phyloP scores from a whole-genome alignment of 2,329 filamentous ascomycete species.

The Colletotrichum sp. region DNA sequence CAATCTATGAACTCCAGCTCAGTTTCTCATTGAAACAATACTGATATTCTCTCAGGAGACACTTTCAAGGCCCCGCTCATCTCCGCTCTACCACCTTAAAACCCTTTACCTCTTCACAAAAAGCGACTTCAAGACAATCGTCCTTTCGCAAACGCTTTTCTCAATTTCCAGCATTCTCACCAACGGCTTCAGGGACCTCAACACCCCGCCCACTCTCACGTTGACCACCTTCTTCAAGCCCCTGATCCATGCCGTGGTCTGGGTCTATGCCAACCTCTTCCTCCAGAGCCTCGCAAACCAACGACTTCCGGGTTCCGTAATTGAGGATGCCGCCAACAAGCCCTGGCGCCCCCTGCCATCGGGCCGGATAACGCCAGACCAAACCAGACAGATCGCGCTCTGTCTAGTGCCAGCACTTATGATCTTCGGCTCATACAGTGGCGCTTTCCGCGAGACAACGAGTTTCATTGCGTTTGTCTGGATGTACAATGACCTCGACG shows the following conservation, averaged over 20 bases:
- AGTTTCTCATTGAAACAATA: accelerated
- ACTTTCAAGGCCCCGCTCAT: accelerated
- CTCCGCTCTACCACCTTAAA: slow-evolving; percentile 11
- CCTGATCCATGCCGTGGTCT: neutral
- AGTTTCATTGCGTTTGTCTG: slow-evolving; percentile 35
- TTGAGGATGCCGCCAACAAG: slow-evolving; percentile 46
- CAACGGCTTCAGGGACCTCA: neutral
- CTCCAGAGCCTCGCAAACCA: slow-evolving; percentile 40
- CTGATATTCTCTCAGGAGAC: neutral
- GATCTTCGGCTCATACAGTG: slow-evolving; percentile 24
- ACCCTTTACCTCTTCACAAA: slow-evolving; percentile 33
- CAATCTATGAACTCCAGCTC: neutral
- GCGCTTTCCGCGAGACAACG: slow-evolving; percentile 28
- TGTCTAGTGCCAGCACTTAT: slow-evolving; percentile 21
- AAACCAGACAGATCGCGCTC: slow-evolving; percentile 28
- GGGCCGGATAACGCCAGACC: slow-evolving; percentile 29
- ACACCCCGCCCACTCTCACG: neutral
- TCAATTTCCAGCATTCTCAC: slow-evolving; percentile 12
- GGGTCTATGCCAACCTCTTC: neutral
- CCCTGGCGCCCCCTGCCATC: slow-evolving; percentile 36
- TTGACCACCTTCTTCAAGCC: neutral
- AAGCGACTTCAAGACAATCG: slow-evolving; percentile 35
- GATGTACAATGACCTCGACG: slow-evolving; percentile 46
- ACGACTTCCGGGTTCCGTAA: slow-evolving; percentile 31
- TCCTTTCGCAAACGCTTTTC: slow-evolving; percentile 34